phyloP scores from a whole-genome alignment of 2,329 filamentous ascomycete species.

The Hypoxylon rubiginosum region DNA sequence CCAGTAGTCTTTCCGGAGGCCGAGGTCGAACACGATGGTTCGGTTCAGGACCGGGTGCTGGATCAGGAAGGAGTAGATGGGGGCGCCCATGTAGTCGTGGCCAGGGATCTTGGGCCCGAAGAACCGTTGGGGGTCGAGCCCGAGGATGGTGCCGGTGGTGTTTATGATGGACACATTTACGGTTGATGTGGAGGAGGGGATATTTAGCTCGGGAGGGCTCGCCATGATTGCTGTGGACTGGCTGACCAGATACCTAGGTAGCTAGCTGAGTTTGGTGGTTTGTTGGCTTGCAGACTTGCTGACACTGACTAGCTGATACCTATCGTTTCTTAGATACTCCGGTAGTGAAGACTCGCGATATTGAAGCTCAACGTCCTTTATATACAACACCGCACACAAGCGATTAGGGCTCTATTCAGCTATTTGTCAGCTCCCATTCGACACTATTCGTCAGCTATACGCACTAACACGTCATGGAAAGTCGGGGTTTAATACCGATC shows the following conservation, averaged over 20 bases:
- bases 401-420: no score
- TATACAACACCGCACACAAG: neutral
- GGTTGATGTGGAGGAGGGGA: slow-evolving; percentile 50
- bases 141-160: slow-evolving; percentile 46
- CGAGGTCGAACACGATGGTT: slow-evolving; percentile 46
- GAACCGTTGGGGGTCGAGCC: slow-evolving; percentile 42
- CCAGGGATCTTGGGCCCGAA: slow-evolving; percentile 49
- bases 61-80: slow-evolving; percentile 43
- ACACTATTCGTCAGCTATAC: slow-evolving; percentile 1
- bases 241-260: no score
- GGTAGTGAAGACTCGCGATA: neutral
- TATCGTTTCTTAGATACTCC: neutral
- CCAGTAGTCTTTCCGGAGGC: slow-evolving; percentile 38
- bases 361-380: neutral
- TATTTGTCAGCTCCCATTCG: no score
- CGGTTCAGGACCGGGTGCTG: slow-evolving; percentile 46
- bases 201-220: slow-evolving; percentile 48
- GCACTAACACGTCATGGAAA: neutral
- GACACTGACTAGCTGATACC: neutral
- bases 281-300: no score
- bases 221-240: slow-evolving; percentile 35
- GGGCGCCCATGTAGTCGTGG: slow-evolving; percentile 47
- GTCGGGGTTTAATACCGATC: neutral
- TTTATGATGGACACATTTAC: slow-evolving; percentile 54
- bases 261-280: no score